Percentiles rank a stretch among this genome's conserved stretches.
Evolutionary conservation across 169 alveolate genomes (phyloP).

Genomic region (Amoebophrya sp.): DNA sequence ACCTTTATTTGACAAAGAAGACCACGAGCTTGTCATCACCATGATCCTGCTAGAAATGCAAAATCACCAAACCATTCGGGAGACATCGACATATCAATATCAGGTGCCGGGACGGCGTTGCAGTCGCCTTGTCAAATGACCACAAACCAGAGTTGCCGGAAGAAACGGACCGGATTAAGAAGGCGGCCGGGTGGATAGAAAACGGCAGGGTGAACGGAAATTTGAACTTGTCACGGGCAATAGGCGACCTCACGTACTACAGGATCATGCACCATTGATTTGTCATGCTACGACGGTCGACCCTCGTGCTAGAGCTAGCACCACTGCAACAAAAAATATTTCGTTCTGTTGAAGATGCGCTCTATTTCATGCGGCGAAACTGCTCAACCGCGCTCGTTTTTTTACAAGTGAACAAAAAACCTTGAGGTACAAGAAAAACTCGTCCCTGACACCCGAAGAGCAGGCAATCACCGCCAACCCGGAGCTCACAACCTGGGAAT

Average conservation of each 20-base stretch:
- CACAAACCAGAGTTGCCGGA: conserved; percentile 92
- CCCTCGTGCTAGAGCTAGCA: too few species aligned
- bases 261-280: too few species aligned
- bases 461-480: conserved; percentile 11
- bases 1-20: background rate
- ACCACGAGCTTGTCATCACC: background rate
- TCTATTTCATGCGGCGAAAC: conserved; percentile 85
- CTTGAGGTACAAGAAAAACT: background rate
- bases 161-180: conserved; percentile 59
- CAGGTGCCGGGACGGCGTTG: conserved; percentile 31
- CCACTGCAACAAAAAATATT: too few species aligned
- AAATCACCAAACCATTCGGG: too few species aligned
- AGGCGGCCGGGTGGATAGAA: conserved; percentile 46
- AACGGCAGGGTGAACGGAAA: conserved; percentile 53
- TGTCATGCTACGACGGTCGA: too few species aligned
- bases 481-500: background rate
- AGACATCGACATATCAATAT: too few species aligned
- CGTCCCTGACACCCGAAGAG: background rate
- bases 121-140: conserved; percentile 86
- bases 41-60: background rate
- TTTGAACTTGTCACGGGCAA: conserved; percentile 43
- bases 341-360: conserved; percentile 88
- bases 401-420: too few species aligned
- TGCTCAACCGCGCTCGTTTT: too few species aligned
- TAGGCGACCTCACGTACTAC: conserved; percentile 30